These are phyloP conservation scores for Didymella keratinophila DNA, from an alignment of 2,329 filamentous ascomycete genomes.

Conservation along the genomic window DNA sequence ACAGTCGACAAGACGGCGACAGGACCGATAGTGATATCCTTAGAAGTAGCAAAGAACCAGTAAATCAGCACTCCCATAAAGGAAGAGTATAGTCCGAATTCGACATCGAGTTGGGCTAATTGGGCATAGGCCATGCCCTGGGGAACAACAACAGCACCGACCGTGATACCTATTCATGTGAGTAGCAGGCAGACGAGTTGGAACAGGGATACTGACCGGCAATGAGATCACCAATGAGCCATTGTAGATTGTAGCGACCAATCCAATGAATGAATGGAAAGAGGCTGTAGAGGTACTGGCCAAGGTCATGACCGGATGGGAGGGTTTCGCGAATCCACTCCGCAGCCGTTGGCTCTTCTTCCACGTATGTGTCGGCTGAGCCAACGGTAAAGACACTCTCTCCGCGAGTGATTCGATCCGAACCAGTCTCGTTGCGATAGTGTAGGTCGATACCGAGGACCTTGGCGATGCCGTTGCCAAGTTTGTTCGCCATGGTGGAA, in stretches of 20 bases:
- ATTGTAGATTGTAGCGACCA: conserved; percentile 83
- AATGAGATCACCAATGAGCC: conserved; percentile 87
- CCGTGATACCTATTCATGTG: conserved; percentile 66
- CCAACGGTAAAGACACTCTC: conserved; percentile 80
- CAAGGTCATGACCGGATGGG: conserved; percentile 65
- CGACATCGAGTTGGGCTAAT: conserved; percentile 76
- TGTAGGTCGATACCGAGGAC: conserved; percentile 82
- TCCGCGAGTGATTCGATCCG: conserved; percentile 73
- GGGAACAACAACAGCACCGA: conserved; percentile 85
- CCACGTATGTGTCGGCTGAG: conserved; percentile 79
- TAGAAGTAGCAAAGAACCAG: conserved; percentile 98
- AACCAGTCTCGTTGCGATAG: conserved; percentile 65
- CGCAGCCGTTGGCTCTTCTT: conserved; percentile 75
- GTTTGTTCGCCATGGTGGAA: conserved; percentile 56
- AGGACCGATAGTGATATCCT: conserved; percentile 97
- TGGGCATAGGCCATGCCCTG: conserved; percentile 96
- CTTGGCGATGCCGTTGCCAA: conserved; percentile 79
- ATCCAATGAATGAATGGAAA: conserved; percentile 96
- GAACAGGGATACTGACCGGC: conserved; percentile 67
- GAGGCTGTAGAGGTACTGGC: conserved; percentile 71
- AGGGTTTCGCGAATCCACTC: conserved; percentile 75
- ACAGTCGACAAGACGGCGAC: conserved; percentile 95
- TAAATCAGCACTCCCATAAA: conserved; percentile 96
- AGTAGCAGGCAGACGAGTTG: too few relatives aligned
- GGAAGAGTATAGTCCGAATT: conserved; percentile 92